These are phyloP conservation scores for Diaporthe sp. DNA, from an alignment of 2,329 filamentous ascomycete species.

Conservation along the genomic window DNA sequence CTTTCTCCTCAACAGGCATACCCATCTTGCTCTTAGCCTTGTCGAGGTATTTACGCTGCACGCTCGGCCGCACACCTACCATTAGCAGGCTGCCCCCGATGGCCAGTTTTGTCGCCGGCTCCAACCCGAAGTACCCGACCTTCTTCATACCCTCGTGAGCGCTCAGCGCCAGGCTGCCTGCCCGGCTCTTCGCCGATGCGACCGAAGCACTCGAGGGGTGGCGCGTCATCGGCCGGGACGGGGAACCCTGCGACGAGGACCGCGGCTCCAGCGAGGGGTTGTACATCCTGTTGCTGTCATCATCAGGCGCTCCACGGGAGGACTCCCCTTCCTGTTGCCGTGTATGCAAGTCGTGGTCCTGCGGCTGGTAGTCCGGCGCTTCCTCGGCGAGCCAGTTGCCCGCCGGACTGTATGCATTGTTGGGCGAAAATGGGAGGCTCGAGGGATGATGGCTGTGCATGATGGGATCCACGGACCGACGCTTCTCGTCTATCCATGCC, in stretches of 20 bases:
- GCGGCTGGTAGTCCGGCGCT: not conserved
- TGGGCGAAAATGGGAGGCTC: not conserved
- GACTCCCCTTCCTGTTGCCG: constrained; percentile 5
- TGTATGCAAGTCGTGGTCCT: not conserved
- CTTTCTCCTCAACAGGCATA: not conserved
- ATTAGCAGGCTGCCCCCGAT: not conserved
- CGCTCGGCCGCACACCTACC: constrained; percentile 15
- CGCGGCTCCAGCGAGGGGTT: not conserved
- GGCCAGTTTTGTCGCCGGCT: constrained; percentile 16
- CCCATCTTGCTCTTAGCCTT: constrained; percentile 24
- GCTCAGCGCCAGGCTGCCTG: constrained; percentile 6
- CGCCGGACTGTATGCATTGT: not conserved
- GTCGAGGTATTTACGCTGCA: constrained; percentile 21
- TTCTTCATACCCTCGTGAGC: constrained; percentile 27
- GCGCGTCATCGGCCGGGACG: not conserved
- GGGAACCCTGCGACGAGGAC: not conserved
- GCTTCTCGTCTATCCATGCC: constrained; percentile 8
- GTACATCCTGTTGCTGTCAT: not conserved
- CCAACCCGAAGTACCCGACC: constrained; percentile 19
- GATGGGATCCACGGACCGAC: not conserved
- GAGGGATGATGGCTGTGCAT: not conserved
- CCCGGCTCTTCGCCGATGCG: not conserved
- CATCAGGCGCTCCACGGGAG: not conserved
- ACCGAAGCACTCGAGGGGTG: not conserved
- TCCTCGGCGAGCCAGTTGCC: not conserved